Conservation (phyloP, 2,329 filamentous ascomycete genomes). For the Sodiomyces alkalinus region DNA sequence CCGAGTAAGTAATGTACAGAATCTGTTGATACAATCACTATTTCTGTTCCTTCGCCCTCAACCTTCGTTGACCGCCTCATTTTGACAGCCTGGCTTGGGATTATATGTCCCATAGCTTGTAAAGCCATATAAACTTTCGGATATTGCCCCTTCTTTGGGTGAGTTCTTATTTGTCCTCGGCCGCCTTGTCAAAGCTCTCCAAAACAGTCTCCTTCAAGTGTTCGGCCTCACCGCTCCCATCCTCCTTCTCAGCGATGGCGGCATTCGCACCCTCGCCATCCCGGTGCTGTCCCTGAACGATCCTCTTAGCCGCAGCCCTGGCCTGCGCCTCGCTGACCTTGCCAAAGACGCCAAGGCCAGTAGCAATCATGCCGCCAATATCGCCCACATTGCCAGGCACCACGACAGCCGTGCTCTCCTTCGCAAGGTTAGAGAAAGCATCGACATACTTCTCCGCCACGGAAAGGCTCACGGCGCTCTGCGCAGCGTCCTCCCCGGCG, state of each 20-base stretch:
- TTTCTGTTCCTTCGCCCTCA: too few relatives aligned
- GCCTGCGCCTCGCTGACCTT: conserved; percentile 76
- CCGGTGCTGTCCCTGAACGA: conserved; percentile 10
- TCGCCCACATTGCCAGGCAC: conserved; percentile 96
- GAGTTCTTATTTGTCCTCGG: conserved; percentile 16
- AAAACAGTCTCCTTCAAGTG: conserved; percentile 23
- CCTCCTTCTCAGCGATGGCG: conserved; percentile 7
- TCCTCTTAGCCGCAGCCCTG: conserved; percentile 44
- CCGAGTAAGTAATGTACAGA: too few relatives aligned
- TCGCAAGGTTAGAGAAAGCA: conserved; percentile 81
- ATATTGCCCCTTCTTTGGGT: too few relatives aligned
- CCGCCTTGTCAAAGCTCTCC: conserved; percentile 22
- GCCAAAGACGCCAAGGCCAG: conserved; percentile 86
- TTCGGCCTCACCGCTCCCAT: conserved; percentile 8
- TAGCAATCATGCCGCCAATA: conserved; percentile 92
- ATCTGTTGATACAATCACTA: too few relatives aligned
- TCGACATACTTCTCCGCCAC: conserved; percentile 98
- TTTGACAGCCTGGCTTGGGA: too few relatives aligned
- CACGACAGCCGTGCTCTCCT: conserved; percentile 89
- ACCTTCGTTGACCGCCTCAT: too few relatives aligned
- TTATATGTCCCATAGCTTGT: too few relatives aligned
- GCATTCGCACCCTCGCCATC: conserved; percentile 9
- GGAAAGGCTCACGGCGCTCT: conserved; percentile 69
- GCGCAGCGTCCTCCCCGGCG: conserved; percentile 58
- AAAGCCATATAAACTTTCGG: too few relatives aligned